These are phyloP conservation scores for Candida schatavii DNA, from an alignment of 805 yeast genomes.

Conservation along the genomic window DNA sequence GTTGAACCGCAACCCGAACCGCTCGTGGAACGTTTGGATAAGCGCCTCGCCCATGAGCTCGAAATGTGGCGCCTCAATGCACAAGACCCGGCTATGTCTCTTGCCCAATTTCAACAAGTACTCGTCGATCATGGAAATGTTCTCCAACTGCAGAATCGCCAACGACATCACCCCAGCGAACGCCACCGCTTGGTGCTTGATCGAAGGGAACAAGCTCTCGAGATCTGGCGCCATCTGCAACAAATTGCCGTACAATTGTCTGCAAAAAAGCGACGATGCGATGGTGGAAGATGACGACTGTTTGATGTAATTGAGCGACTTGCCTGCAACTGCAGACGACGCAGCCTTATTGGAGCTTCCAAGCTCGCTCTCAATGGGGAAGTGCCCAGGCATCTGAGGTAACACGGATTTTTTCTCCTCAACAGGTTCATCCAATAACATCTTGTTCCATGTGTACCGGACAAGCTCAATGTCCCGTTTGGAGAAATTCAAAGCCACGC, in stretches of 20 bases:
- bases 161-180: slow-evolving; percentile 75
- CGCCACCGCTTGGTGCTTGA: slow-evolving; percentile 74
- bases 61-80: slow-evolving; percentile 66
- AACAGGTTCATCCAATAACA: slow-evolving; percentile 36
- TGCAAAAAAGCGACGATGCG: slow-evolving; percentile 59
- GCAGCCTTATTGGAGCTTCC: not conserved
- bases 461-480: slow-evolving; percentile 41
- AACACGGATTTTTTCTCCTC: slow-evolving; percentile 11
- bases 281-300: slow-evolving; percentile 14
- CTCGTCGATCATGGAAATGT: slow-evolving; percentile 54
- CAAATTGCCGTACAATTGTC: slow-evolving; percentile 72
- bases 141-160: slow-evolving; percentile 63
- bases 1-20: slow-evolving; percentile 53
- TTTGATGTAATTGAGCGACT: slow-evolving; percentile 3
- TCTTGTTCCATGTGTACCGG: slow-evolving; percentile 46
- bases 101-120: slow-evolving; percentile 65
- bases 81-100: slow-evolving; percentile 71
- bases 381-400: slow-evolving; percentile 35
- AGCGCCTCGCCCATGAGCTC: slow-evolving; percentile 74
- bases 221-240: slow-evolving; percentile 58
- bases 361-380: slow-evolving; percentile 17
- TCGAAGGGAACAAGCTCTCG: slow-evolving; percentile 67
- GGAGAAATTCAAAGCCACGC: slow-evolving; percentile 15
- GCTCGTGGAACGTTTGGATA: slow-evolving; percentile 62
- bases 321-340: not conserved